Percentiles rank a stretch among this genome's conserved stretches.
Conservation (phyloP, 2,329 filamentous ascomycete species). For the Lachnellula occidentalis region DNA sequence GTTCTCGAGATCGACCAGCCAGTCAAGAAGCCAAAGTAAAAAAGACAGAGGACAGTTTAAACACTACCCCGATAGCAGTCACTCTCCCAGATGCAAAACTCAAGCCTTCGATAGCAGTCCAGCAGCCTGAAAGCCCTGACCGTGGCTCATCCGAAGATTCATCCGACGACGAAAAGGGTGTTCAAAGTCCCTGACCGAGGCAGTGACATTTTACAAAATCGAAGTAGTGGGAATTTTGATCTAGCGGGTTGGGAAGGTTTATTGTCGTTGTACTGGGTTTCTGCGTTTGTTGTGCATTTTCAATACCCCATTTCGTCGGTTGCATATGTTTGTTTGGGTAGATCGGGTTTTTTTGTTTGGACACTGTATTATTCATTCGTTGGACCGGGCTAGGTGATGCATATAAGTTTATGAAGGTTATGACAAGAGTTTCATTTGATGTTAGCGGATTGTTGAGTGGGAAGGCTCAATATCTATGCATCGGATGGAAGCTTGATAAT, state of each 20-base stretch:
- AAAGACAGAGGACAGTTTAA: conserved; percentile 21
- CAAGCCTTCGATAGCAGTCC: conserved; percentile 15
- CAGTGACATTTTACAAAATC: conserved; percentile 2
- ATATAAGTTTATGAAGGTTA: conserved; percentile 23
- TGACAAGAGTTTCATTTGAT: conserved; percentile 8
- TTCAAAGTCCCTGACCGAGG: conserved; percentile 1
- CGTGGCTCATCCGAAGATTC: conserved; percentile 25
- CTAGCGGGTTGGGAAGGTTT: conserved; percentile 11
- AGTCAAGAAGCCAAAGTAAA: conserved; percentile 23
- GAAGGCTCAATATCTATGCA: not conserved
- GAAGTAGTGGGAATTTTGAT: not conserved
- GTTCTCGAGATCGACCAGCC: conserved; percentile 19
- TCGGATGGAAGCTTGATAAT: not conserved
- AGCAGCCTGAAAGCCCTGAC: conserved; percentile 19
- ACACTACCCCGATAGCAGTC: conserved; percentile 17
- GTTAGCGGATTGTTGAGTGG: not conserved
- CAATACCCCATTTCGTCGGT: conserved; percentile 21
- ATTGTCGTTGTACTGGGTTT: conserved; percentile 2
- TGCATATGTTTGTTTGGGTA: conserved; percentile 10
- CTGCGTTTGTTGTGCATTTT: conserved; percentile 8
- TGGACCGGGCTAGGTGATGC: conserved; percentile 9
- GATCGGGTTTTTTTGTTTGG: conserved; percentile 10
- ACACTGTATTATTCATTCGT: conserved; percentile 11
- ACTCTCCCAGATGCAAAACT: conserved; percentile 23
- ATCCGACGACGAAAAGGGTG: conserved; percentile 10